Conservation (phyloP, 352 stramenopile genomes). For the Heterotrichella gracilis region DNA sequence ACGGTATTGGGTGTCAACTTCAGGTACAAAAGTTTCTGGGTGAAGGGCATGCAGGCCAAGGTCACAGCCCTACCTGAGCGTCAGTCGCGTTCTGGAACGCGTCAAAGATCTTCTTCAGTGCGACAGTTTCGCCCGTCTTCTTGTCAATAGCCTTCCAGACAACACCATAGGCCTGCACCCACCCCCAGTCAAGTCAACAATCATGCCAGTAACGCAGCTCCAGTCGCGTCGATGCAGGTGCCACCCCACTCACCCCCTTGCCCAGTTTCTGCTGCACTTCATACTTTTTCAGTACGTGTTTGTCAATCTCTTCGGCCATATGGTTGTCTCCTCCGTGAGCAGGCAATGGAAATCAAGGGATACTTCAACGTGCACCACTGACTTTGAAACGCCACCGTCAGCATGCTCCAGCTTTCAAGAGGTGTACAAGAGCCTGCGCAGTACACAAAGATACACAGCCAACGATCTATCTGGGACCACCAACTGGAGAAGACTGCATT, state of each 20-base stretch:
- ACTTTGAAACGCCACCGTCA: too few relatives aligned
- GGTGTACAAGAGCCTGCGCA: too few relatives aligned
- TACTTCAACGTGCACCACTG: too few relatives aligned
- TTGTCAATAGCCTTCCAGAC: slow-evolving; percentile 82
- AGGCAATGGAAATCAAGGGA: too few relatives aligned
- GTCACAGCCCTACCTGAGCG: slow-evolving; percentile 23
- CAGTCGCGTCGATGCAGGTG: slow-evolving; percentile 15
- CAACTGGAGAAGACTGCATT: too few relatives aligned
- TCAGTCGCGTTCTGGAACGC: slow-evolving; percentile 70
- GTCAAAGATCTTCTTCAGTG: slow-evolving; percentile 80
- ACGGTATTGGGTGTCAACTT: too few relatives aligned
- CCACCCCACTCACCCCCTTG: slow-evolving; percentile 34
- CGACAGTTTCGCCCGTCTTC: slow-evolving; percentile 43
- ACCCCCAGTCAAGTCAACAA: neutral
- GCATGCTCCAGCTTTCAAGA: too few relatives aligned
- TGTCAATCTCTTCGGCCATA: slow-evolving; percentile 63
- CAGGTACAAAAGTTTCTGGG: neutral
- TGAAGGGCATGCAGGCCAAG: neutral
- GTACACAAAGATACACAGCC: too few relatives aligned
- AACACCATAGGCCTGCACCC: slow-evolving; percentile 49
- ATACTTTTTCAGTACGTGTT: slow-evolving; percentile 57
- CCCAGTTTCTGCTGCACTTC: slow-evolving; percentile 58
- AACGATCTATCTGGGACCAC: too few relatives aligned
- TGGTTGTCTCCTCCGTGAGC: too few relatives aligned
- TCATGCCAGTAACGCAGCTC: neutral